Evolutionary conservation across 78 protist genomes (phyloP).

Genomic region (Pigoraptor vietnamica): DNA sequence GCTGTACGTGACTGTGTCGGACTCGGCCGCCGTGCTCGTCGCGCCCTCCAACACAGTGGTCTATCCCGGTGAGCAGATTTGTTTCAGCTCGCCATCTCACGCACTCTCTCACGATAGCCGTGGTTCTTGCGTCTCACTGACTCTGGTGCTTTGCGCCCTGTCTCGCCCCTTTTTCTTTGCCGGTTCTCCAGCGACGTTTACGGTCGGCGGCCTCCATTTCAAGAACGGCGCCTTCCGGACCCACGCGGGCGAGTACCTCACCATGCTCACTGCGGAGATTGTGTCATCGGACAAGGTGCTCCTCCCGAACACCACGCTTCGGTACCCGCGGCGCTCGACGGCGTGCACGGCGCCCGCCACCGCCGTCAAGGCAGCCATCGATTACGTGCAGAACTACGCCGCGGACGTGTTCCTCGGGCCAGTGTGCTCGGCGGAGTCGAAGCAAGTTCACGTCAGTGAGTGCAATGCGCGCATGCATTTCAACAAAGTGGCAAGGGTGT

Average conservation of each 20-base stretch:
- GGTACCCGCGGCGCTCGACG: neutral
- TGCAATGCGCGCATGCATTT: no score
- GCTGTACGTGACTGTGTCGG: neutral
- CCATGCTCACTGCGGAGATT: neutral
- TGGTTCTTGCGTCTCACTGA: neutral
- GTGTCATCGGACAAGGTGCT: neutral
- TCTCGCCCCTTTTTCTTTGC: neutral
- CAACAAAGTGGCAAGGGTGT: no score
- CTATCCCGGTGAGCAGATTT: neutral
- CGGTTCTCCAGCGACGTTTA: neutral
- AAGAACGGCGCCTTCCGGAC: neutral
- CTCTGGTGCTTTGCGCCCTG: neutral
- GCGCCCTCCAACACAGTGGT: neutral
- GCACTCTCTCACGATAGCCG: neutral
- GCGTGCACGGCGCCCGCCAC: neutral
- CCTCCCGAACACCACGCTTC: neutral
- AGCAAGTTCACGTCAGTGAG: neutral
- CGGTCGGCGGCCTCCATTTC: neutral
- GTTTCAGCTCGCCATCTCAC: no score
- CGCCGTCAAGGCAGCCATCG: neutral
- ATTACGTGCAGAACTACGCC: neutral
- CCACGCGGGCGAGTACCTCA: neutral
- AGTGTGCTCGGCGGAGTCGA: neutral
- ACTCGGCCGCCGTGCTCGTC: neutral
- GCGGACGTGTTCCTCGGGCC: neutral